Evolutionary conservation across 306 rosid species (phyloP), one percentile per base, ranked within the genome.

Genomic region (Lathyrus sativus): DNA sequence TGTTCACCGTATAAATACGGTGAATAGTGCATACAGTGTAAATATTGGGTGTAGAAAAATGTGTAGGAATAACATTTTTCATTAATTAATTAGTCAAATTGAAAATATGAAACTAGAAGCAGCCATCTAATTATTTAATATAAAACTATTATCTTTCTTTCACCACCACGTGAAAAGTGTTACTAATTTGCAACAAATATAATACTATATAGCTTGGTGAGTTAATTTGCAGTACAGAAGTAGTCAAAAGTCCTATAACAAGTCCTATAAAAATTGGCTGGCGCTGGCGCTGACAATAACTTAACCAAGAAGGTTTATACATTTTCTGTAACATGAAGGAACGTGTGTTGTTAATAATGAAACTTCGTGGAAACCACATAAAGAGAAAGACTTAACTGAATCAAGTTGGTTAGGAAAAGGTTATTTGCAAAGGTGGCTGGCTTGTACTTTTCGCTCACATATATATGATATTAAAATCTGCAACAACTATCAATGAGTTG

Each of bases 151-250:
- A 44, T 24, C 18, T 19, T 4, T 54, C 13, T 50, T 15, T 76
- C 26, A 48, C 41, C 80, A 75, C 67, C 80, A 75, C 67, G 68
- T 75, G 84, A 29, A 75, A 58, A 65, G 24, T 72, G 49, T 57
- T 38, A 15, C 50, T 1, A 35, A 35, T 35, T 35, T 35, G 39
- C 9, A 1, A 7, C 39, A 35, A 0, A 35, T 35, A 35, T 50
- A 45, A 11, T 10, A 4, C 7, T 4, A 0, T 49, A 49, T 51
- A 49, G 11, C 18, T 44, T 22, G 49, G 48, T 50, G 4, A 18
- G 7, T 35, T 74, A 33, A 35, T 35, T 2, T 1, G 22, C 7
- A 43, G 43, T 54, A 14, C 2, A 8, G 56, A 22, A 53, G 31
- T 14, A 73, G 62, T 68, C 48, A 62, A 4, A 29, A 24, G n/a